phyloP scores from a whole-genome alignment of 225 moss, liverwort and hornwort species.

The Straminergon stramineum region DNA sequence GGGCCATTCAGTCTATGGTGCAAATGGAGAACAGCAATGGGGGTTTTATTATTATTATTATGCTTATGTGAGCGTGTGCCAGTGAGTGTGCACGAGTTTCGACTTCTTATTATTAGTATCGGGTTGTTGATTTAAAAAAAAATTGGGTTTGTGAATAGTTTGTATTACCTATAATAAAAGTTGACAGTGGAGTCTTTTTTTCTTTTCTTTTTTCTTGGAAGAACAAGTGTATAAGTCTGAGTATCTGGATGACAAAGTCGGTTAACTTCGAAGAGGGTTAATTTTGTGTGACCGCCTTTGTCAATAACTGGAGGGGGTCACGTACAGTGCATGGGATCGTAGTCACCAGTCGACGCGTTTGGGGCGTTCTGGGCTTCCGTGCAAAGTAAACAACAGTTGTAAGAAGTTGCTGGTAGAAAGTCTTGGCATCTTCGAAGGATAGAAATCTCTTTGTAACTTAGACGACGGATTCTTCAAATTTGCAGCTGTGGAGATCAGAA shows the following conservation, averaged over 20 bases:
- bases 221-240: not conserved
- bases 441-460: not conserved
- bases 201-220: rapidly evolving
- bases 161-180: not conserved
- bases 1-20: not conserved
- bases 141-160: too few species aligned
- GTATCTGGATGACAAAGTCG: not conserved
- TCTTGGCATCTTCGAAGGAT: too few species aligned
- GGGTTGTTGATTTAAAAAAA: not conserved
- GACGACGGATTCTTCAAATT: not conserved
- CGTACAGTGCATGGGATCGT: not conserved
- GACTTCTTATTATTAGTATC: not conserved
- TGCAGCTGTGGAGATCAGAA: not conserved
- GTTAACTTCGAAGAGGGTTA: not conserved
- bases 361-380: not conserved
- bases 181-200: not conserved
- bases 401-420: not conserved
- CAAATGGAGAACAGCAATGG: not conserved
- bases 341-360: not conserved
- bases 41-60: too few species aligned
- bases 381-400: not conserved
- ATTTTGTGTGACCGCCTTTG: not conserved
- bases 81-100: not conserved
- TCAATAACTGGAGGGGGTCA: not conserved
- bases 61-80: not conserved